A percentile compares a stretch with the other conserved stretches of the same genome.
These are phyloP conservation scores for Colletotrichum eremochloae DNA, from an alignment of 2,329 filamentous ascomycete species.

Conservation along the genomic window DNA sequence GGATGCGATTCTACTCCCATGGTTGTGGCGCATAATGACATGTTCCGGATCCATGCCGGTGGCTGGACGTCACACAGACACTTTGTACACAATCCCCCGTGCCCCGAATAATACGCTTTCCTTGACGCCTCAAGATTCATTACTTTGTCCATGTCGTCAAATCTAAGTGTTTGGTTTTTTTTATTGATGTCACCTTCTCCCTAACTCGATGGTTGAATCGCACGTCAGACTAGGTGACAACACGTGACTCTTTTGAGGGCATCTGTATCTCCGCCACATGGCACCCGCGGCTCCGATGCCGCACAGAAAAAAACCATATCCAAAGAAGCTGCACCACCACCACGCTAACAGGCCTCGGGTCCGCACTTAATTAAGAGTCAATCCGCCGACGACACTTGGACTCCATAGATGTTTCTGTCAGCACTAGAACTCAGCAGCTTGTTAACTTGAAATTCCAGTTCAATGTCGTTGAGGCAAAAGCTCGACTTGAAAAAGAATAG, in stretches of 20 bases:
- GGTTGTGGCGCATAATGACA: constrained; percentile 26
- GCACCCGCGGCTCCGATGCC: constrained; percentile 38
- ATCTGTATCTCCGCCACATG: constrained; percentile 19
- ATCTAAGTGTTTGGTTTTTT: neutral
- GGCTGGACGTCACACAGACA: constrained; percentile 32
- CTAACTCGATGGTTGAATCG: neutral
- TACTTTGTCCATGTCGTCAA: neutral
- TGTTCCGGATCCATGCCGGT: constrained; percentile 34
- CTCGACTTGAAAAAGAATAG: neutral
- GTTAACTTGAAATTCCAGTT: neutral
- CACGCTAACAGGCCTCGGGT: constrained; percentile 21
- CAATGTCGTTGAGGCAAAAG: neutral
- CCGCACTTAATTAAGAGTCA: constrained; percentile 16
- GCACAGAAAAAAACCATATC: constrained; percentile 36
- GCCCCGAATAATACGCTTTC: neutral
- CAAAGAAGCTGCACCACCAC: constrained; percentile 13
- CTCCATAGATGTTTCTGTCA: neutral
- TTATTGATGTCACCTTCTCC: neutral
- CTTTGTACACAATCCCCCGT: neutral
- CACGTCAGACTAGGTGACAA: neutral
- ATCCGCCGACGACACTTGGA: neutral
- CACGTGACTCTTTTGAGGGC: constrained; percentile 32
- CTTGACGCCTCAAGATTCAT: neutral
- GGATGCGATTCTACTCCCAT: neutral
- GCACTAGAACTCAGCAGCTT: neutral